Conservation (phyloP, 768 basidiomycete species). For the Leccinum disarticulatum region DNA sequence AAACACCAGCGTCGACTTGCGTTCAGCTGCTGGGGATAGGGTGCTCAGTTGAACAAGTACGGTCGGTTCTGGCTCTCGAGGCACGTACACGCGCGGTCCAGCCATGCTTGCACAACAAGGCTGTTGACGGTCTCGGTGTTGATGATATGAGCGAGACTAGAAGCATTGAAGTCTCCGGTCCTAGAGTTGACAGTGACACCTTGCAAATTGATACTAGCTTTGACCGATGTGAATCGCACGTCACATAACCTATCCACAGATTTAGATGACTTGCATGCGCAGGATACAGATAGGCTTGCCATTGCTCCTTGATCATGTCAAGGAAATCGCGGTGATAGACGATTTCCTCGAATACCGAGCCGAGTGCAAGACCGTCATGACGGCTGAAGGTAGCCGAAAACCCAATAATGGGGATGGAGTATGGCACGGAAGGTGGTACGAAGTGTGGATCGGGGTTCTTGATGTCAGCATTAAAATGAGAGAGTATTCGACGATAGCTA, state of each 20-base stretch:
- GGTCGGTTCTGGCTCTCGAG: not conserved
- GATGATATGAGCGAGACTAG: slow-evolving; percentile 75
- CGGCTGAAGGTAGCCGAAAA: slow-evolving; percentile 95
- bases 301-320: slow-evolving; percentile 91
- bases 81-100: slow-evolving; percentile 75
- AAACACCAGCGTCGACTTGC: slow-evolving; percentile 91
- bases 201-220: slow-evolving; percentile 68
- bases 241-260: slow-evolving; percentile 67
- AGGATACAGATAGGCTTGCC: slow-evolving; percentile 43
- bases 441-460: slow-evolving; percentile 49
- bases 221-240: slow-evolving; percentile 82
- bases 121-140: slow-evolving; percentile 78
- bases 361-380: slow-evolving; percentile 86
- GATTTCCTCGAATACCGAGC: slow-evolving; percentile 85
- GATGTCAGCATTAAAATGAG: slow-evolving; percentile 74
- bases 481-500: slow-evolving; percentile 82
- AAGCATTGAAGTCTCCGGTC: slow-evolving; percentile 81
- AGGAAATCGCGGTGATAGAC: slow-evolving; percentile 91
- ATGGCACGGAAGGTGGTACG: slow-evolving; percentile 36
- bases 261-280: not conserved
- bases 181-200: slow-evolving; percentile 62
- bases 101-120: slow-evolving; percentile 79
- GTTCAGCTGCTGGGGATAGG: slow-evolving; percentile 39
- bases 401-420: slow-evolving; percentile 80
- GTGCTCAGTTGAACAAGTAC: slow-evolving; percentile 4